Percentiles rank a stretch among this genome's conserved stretches.
Evolutionary conservation across 2,329 filamentous ascomycete genomes (phyloP).

Genomic region (Trichoderma sp.): DNA sequence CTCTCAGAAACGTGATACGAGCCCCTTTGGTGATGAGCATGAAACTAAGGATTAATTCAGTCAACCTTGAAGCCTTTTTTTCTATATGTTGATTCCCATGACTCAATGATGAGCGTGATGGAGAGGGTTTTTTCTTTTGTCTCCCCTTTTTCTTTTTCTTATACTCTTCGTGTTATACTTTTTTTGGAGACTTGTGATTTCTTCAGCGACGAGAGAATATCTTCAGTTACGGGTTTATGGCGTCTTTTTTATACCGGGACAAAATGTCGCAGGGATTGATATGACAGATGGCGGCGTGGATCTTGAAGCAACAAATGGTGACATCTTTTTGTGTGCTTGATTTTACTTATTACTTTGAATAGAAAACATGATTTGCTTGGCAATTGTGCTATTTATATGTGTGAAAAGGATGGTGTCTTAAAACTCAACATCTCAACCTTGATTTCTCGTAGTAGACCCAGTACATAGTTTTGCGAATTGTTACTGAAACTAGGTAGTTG

Average conservation of each 20-base stretch:
- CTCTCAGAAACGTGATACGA: conserved; percentile 39
- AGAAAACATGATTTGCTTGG: conserved; percentile 30
- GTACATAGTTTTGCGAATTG: neutral
- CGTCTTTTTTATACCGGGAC: conserved; percentile 33
- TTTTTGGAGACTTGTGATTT: conserved; percentile 32
- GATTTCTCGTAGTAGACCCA: neutral
- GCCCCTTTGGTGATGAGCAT: conserved; percentile 61
- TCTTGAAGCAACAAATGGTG: conserved; percentile 29
- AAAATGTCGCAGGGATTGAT: conserved; percentile 33
- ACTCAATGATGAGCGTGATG: conserved; percentile 2
- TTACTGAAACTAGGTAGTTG: neutral
- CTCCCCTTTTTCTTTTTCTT: neutral
- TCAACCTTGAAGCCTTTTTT: neutral
- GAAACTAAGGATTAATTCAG: conserved; percentile 51
- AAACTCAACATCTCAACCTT: neutral
- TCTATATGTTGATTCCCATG: conserved; percentile 29
- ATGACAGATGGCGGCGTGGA: conserved; percentile 34
- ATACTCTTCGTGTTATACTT: conserved; percentile 30
- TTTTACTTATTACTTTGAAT: conserved; percentile 28
- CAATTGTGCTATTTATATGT: neutral
- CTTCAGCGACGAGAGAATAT: conserved; percentile 27
- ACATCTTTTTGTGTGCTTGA: conserved; percentile 29
- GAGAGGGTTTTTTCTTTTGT: neutral
- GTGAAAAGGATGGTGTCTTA: too few relatives aligned
- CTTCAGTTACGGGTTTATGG: conserved; percentile 32